A percentile compares a stretch with the other conserved stretches of the same genome.
These are phyloP conservation scores for Alnus rubra DNA, from an alignment of 306 rosid species.

Conservation along the genomic window DNA sequence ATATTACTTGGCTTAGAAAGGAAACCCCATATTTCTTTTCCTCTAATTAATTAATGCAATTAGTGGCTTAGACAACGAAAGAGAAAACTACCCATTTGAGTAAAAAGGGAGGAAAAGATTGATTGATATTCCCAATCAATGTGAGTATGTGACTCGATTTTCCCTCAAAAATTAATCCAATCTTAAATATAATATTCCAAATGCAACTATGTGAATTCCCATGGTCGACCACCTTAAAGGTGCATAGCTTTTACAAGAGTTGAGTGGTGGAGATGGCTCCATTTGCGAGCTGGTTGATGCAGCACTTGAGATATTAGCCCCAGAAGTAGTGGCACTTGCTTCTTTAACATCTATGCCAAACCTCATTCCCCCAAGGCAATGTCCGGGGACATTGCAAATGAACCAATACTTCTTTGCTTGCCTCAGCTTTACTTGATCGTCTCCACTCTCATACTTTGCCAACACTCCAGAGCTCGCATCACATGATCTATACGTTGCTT, in stretches of 20 bases:
- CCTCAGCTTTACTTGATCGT: slow-evolving; percentile 29
- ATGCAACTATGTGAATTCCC: slow-evolving; percentile 7
- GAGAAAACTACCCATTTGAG: neutral
- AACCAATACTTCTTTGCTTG: slow-evolving; percentile 43
- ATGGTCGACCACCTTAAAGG: slow-evolving; percentile 6
- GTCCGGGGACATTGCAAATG: slow-evolving; percentile 36
- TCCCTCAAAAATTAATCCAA: neutral
- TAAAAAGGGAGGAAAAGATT: neutral
- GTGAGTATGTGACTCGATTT: neutral
- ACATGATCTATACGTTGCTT: slow-evolving; percentile 37
- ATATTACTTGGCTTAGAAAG: no score
- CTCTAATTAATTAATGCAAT: neutral
- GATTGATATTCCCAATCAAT: neutral
- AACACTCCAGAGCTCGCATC: slow-evolving; percentile 32
- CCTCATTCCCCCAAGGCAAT: slow-evolving; percentile 47
- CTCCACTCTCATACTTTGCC: slow-evolving; percentile 36
- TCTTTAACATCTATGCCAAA: slow-evolving; percentile 29
- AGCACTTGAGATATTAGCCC: neutral
- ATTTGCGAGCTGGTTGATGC: slow-evolving; percentile 16
- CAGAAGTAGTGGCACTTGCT: neutral
- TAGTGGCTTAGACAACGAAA: neutral
- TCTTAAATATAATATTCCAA: neutral
- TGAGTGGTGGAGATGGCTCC: slow-evolving; percentile 8
- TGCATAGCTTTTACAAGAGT: slow-evolving; percentile 8
- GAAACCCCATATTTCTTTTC: neutral